Evolutionary conservation across 371 early-diverging fungal genomes (phyloP), one percentile per base, ranked within the genome.

Genomic region (Gilbertella persicaria): DNA sequence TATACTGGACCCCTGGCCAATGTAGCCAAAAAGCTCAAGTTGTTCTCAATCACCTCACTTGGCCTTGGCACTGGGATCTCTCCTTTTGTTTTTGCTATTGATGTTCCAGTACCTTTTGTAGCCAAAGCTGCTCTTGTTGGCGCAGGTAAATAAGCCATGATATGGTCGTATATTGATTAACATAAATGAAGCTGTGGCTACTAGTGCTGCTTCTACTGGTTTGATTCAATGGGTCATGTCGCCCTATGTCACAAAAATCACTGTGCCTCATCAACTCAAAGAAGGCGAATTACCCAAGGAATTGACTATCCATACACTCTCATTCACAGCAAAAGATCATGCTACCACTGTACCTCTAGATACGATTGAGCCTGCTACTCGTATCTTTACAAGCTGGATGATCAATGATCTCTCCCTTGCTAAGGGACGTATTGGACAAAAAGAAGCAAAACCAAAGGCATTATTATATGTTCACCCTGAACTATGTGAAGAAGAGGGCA

Each of bases 171-270:
- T 33, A 10, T 41, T 19, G 41, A 17, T 50, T 37, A 7, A 12
- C 40, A 44, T 41, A 24, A 21, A 6, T 13, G 42, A 41, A 82
- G 84, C 84, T 30, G 66, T 84, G 38, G 75, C 68, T 16, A 84
- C 84, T 0, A 84, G 84, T 61, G 77, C 79, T 41, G 79, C 84
- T 19, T 84, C 84, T 0, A 84, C 84, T 2, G 79, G 73, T 5
- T 39, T 78, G 29, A 78, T 84, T 25, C 82, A 84, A 41, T 84
- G 84, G 84, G 80, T 82, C 49, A 74, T 84, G 66, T 82, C 82
- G 4, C 81, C 84, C 1, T 84, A 84, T 55, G 84, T 84, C 23
- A 78, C 82, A 24, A 80, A 79, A 47, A 75, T 82, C 38, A 84
- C 82, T 17, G 47, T 64, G 0, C 60, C 64, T 8, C 41, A 50